Evolutionary conservation across 257 asterid genomes (phyloP).

Genomic region (Buddleja alternifolia): DNA sequence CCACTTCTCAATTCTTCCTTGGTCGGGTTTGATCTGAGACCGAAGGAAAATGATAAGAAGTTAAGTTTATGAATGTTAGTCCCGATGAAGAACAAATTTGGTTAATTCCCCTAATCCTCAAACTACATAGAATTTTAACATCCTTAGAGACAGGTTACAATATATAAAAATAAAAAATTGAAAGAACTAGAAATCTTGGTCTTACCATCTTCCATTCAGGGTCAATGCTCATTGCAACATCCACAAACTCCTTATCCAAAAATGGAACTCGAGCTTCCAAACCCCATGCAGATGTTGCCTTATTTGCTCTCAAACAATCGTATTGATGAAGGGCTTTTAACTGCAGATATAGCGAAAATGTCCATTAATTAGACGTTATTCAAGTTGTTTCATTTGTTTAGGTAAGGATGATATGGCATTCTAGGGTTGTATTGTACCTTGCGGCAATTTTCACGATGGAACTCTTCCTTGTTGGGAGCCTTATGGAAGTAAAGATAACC

Average conservation of each 20-base stretch:
- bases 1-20: constrained; percentile 94
- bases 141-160: neutral
- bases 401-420: neutral
- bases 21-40: constrained; percentile 69
- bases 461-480: constrained; percentile 94
- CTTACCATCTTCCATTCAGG: constrained; percentile 91
- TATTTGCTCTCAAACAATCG: constrained; percentile 94
- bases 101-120: no score
- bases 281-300: constrained; percentile 98
- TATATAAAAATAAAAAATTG: neutral
- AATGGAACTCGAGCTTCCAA: constrained; percentile 96
- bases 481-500: constrained; percentile 92
- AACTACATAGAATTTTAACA: no score
- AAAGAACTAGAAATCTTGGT: neutral
- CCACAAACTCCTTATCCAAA: constrained; percentile 83
- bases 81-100: no score
- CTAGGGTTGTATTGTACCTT: constrained; percentile 55
- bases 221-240: constrained; percentile 89
- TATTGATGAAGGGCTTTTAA: constrained; percentile 94
- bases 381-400: neutral
- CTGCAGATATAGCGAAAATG: constrained; percentile 41
- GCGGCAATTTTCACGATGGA: constrained; percentile 85
- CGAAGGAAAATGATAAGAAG: constrained; percentile 10
- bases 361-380: neutral
- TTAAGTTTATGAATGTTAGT: no score